Conservation (phyloP, 345 rosid species). For the Syzygium oleosum region DNA sequence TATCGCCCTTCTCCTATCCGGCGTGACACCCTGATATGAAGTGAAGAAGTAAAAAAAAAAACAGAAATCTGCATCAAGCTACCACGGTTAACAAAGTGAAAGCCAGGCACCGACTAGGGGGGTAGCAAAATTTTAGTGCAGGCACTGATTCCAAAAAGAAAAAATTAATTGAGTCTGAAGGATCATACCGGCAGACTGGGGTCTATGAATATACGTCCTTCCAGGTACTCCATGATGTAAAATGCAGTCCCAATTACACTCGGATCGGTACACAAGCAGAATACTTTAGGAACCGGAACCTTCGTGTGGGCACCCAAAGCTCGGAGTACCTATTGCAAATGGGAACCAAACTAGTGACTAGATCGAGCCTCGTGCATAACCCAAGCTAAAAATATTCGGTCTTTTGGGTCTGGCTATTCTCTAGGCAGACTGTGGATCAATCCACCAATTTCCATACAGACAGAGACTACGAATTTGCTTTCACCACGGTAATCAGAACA, state of each 20-base stretch:
- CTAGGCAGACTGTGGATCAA: background rate
- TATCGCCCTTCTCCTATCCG: constrained; percentile 51
- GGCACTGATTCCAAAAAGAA: background rate
- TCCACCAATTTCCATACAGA: background rate
- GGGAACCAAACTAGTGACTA: background rate
- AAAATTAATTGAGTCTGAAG: background rate
- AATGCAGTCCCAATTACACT: constrained; percentile 75
- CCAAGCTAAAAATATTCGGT: background rate
- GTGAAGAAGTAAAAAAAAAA: background rate
- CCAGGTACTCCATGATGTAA: constrained; percentile 94
- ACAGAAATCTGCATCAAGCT: background rate
- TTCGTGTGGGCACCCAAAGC: constrained; percentile 70
- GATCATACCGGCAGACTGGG: constrained; percentile 52
- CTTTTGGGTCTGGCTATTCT: background rate
- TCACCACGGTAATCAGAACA: background rate
- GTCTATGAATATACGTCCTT: constrained; percentile 82
- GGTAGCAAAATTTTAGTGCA: background rate
- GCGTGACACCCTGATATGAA: constrained; percentile 44
- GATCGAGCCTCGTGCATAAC: background rate
- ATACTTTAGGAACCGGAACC: constrained; percentile 87
- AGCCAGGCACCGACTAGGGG: background rate
- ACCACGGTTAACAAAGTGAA: background rate
- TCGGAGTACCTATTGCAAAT: constrained; percentile 45
- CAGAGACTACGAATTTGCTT: background rate
- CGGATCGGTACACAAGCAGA: constrained; percentile 66